These are phyloP conservation scores for Vaccinium darrowii DNA, from an alignment of 148 eudicot genomes.

Conservation along the genomic window DNA sequence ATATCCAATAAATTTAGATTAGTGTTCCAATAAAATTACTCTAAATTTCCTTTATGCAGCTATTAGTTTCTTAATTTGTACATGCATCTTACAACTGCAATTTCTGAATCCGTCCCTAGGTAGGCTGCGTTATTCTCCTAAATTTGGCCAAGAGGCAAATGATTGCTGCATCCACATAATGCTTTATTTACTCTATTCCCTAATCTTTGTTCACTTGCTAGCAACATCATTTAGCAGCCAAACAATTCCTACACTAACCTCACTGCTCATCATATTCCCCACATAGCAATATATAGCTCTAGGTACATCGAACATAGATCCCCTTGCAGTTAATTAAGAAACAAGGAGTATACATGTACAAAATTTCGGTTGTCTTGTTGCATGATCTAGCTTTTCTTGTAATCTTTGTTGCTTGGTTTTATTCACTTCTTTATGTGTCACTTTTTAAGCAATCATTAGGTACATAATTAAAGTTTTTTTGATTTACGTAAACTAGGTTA, in stretches of 20 bases:
- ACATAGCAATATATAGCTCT: background rate
- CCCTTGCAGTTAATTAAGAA: background rate
- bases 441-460: constrained; percentile 9
- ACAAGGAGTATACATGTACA: background rate
- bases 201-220: too few species aligned
- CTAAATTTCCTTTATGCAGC: too few species aligned
- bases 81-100: too few species aligned
- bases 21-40: too few species aligned
- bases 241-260: background rate
- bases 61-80: too few species aligned
- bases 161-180: too few species aligned
- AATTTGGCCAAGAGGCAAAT: too few species aligned
- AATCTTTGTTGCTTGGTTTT: background rate
- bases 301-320: background rate
- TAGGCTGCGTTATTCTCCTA: too few species aligned
- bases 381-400: background rate
- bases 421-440: background rate
- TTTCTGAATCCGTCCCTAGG: too few species aligned
- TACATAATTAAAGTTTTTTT: background rate
- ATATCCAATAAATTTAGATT: too few species aligned
- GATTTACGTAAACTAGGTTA: background rate
- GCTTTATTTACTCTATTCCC: background rate
- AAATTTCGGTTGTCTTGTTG: background rate
- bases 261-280: background rate
- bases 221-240: background rate